Evolutionary conservation across 2,329 filamentous ascomycete genomes (phyloP).

Genomic region (Arthrobotrys sphaeroides): DNA sequence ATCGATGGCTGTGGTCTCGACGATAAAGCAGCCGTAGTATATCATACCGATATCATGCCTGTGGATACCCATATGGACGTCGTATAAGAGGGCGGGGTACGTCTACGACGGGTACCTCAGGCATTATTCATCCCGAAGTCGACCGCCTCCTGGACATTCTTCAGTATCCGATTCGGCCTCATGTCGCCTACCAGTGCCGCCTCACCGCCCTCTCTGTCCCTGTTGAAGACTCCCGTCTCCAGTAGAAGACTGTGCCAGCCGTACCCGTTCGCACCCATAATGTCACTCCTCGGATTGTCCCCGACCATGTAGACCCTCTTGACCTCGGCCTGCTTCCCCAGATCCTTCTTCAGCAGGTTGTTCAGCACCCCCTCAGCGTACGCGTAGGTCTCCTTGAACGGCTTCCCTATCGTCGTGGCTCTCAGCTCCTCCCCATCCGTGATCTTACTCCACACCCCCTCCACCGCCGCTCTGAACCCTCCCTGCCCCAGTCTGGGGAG

Average conservation of each 20-base stretch:
- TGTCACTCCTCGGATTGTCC: conserved; percentile 88
- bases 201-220: conserved; percentile 43
- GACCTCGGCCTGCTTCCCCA: conserved; percentile 64
- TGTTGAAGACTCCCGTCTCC: conserved; percentile 77
- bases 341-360: conserved; percentile 55
- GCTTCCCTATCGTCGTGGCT: conserved; percentile 82
- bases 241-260: conserved; percentile 82
- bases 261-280: conserved; percentile 83
- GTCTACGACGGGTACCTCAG: conserved; percentile 61
- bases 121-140: conserved; percentile 75
- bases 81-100: no score
- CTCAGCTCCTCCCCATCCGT: conserved; percentile 67
- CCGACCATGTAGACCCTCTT: conserved; percentile 92
- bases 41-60: no score
- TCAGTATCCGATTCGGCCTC: conserved; percentile 72
- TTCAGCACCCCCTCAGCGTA: conserved; percentile 81
- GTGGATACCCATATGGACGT: no score
- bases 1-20: neutral
- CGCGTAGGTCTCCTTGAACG: conserved; percentile 77
- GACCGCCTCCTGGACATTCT: conserved; percentile 80
- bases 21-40: no score
- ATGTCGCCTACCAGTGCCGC: conserved; percentile 62
- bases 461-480: conserved; percentile 82
- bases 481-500: conserved; percentile 90
- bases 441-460: conserved; percentile 76